These are phyloP conservation scores for Circinella umbellata DNA, from an alignment of 371 early-diverging fungal species.

Conservation along the genomic window DNA sequence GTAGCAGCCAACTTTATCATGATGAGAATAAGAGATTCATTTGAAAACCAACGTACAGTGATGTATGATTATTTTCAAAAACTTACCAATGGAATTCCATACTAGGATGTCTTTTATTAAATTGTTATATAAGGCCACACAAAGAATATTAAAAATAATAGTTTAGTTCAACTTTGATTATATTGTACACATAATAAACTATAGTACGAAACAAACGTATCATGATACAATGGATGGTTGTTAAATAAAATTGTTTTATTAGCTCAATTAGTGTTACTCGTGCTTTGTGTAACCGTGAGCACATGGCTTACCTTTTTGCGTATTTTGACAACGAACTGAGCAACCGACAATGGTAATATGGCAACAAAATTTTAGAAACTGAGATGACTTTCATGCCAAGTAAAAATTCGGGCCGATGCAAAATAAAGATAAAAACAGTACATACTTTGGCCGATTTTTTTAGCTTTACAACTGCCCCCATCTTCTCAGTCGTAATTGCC, in stretches of 20 bases:
- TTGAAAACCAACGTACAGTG: slow-evolving; percentile 89
- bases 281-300: neutral
- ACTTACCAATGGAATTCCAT: slow-evolving; percentile 80
- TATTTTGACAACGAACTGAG: neutral
- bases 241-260: neutral
- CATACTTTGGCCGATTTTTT: too few species aligned
- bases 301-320: neutral
- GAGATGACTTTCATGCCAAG: neutral
- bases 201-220: too few species aligned
- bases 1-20: slow-evolving; percentile 96
- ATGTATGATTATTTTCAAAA: slow-evolving; percentile 89
- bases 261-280: neutral
- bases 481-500: too few species aligned
- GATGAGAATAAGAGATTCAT: slow-evolving; percentile 87
- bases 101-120: slow-evolving; percentile 1
- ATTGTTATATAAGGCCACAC: neutral
- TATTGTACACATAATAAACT: too few species aligned
- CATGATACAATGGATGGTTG: too few species aligned
- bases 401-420: slow-evolving; percentile 1
- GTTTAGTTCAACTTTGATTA: too few species aligned
- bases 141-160: neutral
- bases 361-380: neutral
- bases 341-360: neutral
- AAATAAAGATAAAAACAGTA: neutral
- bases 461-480: too few species aligned